phyloP scores from a whole-genome alignment of 805 yeast genomes.

The Tetrapisispora namnaoensis region DNA sequence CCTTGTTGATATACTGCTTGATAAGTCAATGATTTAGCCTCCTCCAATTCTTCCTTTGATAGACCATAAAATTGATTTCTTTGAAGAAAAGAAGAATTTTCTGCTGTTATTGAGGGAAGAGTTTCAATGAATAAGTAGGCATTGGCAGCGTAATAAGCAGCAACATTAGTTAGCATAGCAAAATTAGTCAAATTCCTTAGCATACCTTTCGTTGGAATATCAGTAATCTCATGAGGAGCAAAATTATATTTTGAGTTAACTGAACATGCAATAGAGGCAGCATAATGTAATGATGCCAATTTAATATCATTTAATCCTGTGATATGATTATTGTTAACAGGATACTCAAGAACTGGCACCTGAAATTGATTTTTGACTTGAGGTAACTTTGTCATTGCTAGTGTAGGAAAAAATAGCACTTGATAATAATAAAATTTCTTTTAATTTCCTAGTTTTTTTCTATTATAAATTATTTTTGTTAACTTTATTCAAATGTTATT shows the following conservation, averaged over 20 bases:
- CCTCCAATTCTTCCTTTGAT: neutral
- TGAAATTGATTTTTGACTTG: neutral
- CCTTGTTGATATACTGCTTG: neutral
- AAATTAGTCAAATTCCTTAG: neutral
- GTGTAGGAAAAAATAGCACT: neutral
- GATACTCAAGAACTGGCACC: neutral
- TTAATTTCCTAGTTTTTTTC: too few relatives aligned
- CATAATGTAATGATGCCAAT: neutral
- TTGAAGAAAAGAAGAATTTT: neutral
- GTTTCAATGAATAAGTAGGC: slow-evolving; percentile 1
- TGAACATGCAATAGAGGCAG: neutral
- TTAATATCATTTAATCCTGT: neutral
- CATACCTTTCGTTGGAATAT: neutral
- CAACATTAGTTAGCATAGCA: slow-evolving; percentile 1
- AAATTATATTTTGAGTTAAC: neutral
- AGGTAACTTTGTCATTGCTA: neutral
- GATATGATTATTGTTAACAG: slow-evolving; percentile 1
- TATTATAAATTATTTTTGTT: too few relatives aligned
- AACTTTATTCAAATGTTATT: neutral
- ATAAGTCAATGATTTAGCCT: neutral
- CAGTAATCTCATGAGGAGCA: neutral
- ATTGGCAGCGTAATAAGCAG: neutral
- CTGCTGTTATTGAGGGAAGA: neutral
- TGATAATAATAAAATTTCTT: neutral
- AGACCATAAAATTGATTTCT: slow-evolving; percentile 1